Base-by-base conservation (phyloP, 768 basidiomycete genomes). In the Boletus vinaceobasis region DNA sequence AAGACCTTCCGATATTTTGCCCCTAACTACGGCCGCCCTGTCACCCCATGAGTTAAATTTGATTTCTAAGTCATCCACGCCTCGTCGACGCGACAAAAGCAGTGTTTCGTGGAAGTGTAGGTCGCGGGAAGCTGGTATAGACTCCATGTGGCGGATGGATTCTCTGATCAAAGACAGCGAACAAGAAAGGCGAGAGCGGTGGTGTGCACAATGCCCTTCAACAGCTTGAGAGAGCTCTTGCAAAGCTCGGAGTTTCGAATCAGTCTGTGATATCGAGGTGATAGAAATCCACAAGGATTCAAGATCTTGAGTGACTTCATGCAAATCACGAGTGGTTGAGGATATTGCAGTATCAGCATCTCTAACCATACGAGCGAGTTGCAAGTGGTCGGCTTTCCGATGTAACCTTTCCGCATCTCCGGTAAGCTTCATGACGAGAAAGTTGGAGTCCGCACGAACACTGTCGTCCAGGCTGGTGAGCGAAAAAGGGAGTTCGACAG, bases 361-460 rank as follows among this genome's bases (percentile, higher is more conserved):
- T 52, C 76, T 82, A 5, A 85, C 83, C 59, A 83, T 73, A 33
- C 72, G 72, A 14, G 82, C 79, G 19, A 87, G 69, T 26, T 74
- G 73, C 53, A 87, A 70, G 57, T 80, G 78, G 31, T 74, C 69
- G 14, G 74, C 71, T 40, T 79, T 76, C 51, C 78, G 76, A 19
- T 75, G 67, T 32, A 91, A 67, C 10, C 64, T 66, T 50, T 84
- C 81, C 35, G 84, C 54, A 29, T 71, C 75, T n/a, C 82, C 83
- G 4, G 75, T 75, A 15, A 91, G 76, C 54, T 79, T 74, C 73
- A 91, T 82, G 46, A 83, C 73, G 61, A 82, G 83, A n/a, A 80
- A 70, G 66, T 93, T 90, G 43, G 80, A 79, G 65, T 90, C 85
- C 13, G 79, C 66, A 31, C 90, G 85, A 54, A 91, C 85, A 50